Evolutionary conservation across 495 filamentous ascomycete genomes (phyloP).

Genomic region (Penicillium manginii): DNA sequence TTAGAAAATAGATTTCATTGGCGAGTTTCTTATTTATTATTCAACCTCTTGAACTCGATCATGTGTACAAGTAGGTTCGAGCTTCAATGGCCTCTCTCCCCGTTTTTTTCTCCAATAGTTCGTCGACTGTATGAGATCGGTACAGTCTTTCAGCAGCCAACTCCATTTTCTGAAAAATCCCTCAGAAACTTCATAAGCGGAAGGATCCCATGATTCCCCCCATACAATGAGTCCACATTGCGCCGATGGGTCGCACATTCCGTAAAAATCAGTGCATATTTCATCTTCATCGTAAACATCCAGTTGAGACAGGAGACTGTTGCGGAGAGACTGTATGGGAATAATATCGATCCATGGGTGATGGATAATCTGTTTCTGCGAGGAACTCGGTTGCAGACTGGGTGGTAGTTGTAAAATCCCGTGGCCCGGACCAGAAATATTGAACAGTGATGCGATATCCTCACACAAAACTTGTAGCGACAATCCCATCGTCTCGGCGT

Average conservation of each 20-base stretch:
- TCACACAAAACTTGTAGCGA: conserved; percentile 21
- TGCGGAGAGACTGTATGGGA: conserved; percentile 22
- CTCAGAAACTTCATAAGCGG: conserved; percentile 28
- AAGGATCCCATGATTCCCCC: conserved; percentile 31
- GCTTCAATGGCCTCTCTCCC: conserved; percentile 20
- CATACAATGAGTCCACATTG: conserved; percentile 24
- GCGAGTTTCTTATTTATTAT: neutral
- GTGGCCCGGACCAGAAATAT: conserved; percentile 16
- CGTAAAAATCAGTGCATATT: conserved; percentile 26
- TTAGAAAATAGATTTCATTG: neutral
- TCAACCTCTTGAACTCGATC: conserved; percentile 1
- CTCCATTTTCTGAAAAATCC: conserved; percentile 19
- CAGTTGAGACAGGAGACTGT: conserved; percentile 11
- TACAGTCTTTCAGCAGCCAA: conserved; percentile 23
- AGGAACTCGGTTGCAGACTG: conserved; percentile 21
- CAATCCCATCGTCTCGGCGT: conserved; percentile 24
- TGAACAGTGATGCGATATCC: conserved; percentile 28
- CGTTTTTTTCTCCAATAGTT: conserved; percentile 30
- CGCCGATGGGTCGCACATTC: neutral
- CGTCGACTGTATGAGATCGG: conserved; percentile 24
- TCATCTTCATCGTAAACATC: conserved; percentile 25
- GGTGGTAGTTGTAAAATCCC: conserved; percentile 19
- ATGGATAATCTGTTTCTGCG: conserved; percentile 25
- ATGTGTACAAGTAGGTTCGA: neutral
- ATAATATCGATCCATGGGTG: conserved; percentile 35